Base-by-base conservation (phyloP, 2,329 filamentous ascomycete species). In the Boeremia exigua region DNA sequence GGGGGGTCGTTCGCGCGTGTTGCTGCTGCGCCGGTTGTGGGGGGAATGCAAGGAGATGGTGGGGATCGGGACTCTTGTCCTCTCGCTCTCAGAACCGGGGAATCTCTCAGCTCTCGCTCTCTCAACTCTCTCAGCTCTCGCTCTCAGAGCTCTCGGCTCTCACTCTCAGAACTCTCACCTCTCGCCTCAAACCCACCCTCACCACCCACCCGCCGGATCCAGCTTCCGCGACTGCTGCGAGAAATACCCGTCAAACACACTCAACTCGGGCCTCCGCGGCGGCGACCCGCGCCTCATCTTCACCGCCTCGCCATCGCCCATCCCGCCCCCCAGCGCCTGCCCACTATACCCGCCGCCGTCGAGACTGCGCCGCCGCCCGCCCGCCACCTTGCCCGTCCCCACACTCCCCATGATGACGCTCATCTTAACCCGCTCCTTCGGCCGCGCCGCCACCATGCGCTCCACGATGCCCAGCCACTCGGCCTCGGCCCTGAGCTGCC, bases 401-500 rank as follows among this genome's bases (percentile, higher is more conserved):
- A 70, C 49, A 25, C 65, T 67, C 10, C 66, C 64, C 25, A 76
- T 60, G 19, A 70, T 61, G 14, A 65, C 48, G 15, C 62, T 58
- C 61, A 75, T 76, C 61, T 74, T 76, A 42, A 72, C 66, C 1
- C 74, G 60, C 32, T 73, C 69, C 19, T 69, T 71, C 1, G 72
- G 67, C n/a, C 74, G 67, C 0, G 67, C 48, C 6, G 60, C 47
- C 2, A 75, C 59, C 74, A 76, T 76, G 55, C 68, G 70, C 49
- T 73, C 72, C 11, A 76, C 71, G 34, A 73, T 70, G 15, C 64
- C 67, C 17, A 76, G 65, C 70, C 70, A 73, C 45, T 73, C 69
- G 3, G 66, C 60, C 48, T 75, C 73, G 0, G 65, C 61, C 32
- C 71, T 71, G 11, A 75, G 58, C 52, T 74, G 72, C n/a, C 70